Evolutionary conservation across 176 grass and related monocot species (phyloP).

Genomic region (Zoysia pacifica): DNA sequence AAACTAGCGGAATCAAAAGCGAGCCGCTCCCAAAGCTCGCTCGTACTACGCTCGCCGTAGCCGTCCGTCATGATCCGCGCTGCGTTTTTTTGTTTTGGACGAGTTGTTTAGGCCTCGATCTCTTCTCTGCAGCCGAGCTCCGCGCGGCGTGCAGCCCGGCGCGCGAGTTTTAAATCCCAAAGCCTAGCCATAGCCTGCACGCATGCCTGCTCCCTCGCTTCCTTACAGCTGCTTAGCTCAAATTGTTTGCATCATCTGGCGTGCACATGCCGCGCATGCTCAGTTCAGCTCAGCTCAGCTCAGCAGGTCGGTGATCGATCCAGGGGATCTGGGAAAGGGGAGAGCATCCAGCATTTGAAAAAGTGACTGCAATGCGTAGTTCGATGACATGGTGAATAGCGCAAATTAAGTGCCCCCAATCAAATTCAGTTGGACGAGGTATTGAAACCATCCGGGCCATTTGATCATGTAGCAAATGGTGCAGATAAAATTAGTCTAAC

Average conservation of each 20-base stretch:
- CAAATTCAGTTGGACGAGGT: too few species aligned
- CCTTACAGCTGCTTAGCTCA: not conserved
- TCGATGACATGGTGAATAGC: not conserved
- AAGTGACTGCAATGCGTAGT: not conserved
- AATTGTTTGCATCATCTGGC: not conserved
- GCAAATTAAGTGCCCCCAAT: too few species aligned
- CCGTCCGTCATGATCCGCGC: slow-evolving; percentile 38
- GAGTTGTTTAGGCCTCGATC: not conserved
- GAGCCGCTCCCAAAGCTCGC: not conserved
- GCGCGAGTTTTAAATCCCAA: slow-evolving; percentile 25
- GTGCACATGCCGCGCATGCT: slow-evolving; percentile 16
- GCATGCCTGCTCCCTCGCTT: slow-evolving; percentile 44
- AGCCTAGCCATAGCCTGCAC: slow-evolving; percentile 47
- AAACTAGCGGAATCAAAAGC: slow-evolving; percentile 53
- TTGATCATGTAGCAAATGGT: not conserved
- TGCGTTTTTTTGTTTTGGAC: not conserved
- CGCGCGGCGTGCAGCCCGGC: not conserved
- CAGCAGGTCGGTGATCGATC: not conserved
- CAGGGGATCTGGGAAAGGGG: not conserved
- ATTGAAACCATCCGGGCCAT: not conserved
- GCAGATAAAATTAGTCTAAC: too few species aligned
- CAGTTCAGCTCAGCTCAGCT: not conserved
- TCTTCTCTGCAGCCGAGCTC: not conserved
- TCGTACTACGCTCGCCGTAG: slow-evolving; percentile 33
- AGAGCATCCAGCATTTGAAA: not conserved